phyloP scores from a whole-genome alignment of 192 early-diverging fungal genomes.

The Coemansia sp. region DNA sequence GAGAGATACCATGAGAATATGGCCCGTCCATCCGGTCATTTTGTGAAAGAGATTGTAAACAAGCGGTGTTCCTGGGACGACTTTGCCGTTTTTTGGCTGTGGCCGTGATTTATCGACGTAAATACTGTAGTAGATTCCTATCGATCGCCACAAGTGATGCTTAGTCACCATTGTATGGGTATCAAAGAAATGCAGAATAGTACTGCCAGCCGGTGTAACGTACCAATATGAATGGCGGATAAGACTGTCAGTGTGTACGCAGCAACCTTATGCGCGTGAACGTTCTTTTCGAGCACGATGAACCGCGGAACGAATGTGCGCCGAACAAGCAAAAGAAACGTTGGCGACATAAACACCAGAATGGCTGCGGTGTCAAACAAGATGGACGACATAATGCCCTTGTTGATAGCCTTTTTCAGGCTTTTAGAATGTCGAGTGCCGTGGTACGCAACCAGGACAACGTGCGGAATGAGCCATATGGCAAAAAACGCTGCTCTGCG shows the following conservation, averaged over 20 bases:
- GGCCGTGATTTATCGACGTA: conserved; percentile 20
- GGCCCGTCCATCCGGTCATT: conserved; percentile 61
- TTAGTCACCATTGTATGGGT: not conserved
- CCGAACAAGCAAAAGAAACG: conserved; percentile 55
- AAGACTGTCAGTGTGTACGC: conserved; percentile 66
- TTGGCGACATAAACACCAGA: conserved; percentile 80
- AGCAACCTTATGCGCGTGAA: conserved; percentile 71
- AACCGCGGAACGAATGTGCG: conserved; percentile 57
- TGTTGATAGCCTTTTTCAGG: conserved; percentile 20
- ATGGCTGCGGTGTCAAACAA: conserved; percentile 63
- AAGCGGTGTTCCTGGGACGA: conserved; percentile 15
- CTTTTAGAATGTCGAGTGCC: not conserved
- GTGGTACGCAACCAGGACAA: conserved; percentile 24
- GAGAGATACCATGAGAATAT: conserved; percentile 60
- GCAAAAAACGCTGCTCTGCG: conserved; percentile 27
- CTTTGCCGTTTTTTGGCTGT: conserved; percentile 6
- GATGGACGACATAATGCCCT: conserved; percentile 20
- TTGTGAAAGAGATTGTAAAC: conserved; percentile 17
- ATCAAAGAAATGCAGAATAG: not conserved
- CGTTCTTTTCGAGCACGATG: conserved; percentile 67
- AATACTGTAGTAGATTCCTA: conserved; percentile 28
- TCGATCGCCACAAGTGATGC: not conserved
- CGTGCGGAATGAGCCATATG: conserved; percentile 35
- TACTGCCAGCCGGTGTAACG: too few species aligned
- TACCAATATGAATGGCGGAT: conserved; percentile 57